Evolutionary conservation across 148 eudicot species (phyloP).

Genomic region (Rhododendron kiyosumense): DNA sequence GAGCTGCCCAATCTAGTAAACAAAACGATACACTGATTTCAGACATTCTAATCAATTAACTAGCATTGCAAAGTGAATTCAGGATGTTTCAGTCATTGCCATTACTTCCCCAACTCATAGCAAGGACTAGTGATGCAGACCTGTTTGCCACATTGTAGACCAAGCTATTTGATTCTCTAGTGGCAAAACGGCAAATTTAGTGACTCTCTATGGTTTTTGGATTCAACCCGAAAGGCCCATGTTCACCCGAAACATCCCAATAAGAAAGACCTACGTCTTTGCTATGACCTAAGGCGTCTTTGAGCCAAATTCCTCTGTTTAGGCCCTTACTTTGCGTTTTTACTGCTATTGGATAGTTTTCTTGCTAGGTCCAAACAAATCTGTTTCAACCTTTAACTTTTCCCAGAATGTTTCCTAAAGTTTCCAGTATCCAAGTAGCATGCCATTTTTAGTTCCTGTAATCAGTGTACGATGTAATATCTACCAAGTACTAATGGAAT

Average conservation of each 20-base stretch:
- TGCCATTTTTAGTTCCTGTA: background rate
- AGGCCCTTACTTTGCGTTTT: background rate
- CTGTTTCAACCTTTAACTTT: background rate
- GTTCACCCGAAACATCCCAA: background rate
- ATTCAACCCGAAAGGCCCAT: background rate
- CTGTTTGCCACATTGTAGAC: background rate
- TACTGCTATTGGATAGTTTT: background rate
- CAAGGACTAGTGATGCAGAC: background rate
- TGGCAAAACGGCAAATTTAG: background rate
- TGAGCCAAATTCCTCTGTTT: background rate
- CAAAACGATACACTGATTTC: background rate
- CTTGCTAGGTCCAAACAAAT: background rate
- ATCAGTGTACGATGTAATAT: background rate
- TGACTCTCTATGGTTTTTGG: background rate
- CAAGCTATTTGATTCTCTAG: background rate
- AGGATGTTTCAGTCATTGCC: background rate
- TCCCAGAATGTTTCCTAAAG: background rate
- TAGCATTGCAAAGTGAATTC: background rate
- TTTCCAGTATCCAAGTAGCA: background rate
- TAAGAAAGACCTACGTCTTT: background rate
- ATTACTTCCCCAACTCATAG: background rate
- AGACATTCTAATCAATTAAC: background rate
- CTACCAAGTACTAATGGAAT: background rate
- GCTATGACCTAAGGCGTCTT: background rate
- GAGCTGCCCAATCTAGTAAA: conserved; percentile 78